phyloP scores from a whole-genome alignment of 345 rosid species.

The Sisymbrium irio region DNA sequence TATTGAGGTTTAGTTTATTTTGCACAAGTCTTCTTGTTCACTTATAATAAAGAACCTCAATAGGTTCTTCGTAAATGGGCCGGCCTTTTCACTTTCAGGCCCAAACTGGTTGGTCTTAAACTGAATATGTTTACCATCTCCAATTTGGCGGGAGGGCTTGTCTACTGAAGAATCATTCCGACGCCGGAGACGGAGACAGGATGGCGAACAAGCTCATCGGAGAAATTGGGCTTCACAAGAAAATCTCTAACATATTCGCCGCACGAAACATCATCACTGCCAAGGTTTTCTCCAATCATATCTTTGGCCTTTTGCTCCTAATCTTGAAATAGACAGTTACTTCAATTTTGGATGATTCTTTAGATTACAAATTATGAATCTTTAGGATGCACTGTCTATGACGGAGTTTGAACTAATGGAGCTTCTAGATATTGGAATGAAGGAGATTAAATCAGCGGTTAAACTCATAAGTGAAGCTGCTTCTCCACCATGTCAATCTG shows the following conservation, averaged over 20 bases:
- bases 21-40: too few species aligned
- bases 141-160: conserved; percentile 15
- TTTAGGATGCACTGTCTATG: conserved; percentile 65
- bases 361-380: background rate
- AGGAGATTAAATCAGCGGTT: conserved; percentile 53
- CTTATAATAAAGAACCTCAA: too few species aligned
- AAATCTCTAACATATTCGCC: conserved; percentile 58
- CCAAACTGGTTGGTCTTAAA: background rate
- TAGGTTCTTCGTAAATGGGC: background rate
- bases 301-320: background rate
- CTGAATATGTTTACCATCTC: background rate
- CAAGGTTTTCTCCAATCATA: conserved; percentile 41
- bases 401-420: conserved; percentile 81
- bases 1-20: too few species aligned
- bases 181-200: conserved; percentile 8
- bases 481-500: conserved; percentile 67
- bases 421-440: conserved; percentile 55
- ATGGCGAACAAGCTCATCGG: conserved; percentile 72
- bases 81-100: background rate
- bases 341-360: too few species aligned
- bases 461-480: conserved; percentile 52
- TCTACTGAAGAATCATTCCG: background rate
- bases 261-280: conserved; percentile 73
- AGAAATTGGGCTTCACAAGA: conserved; percentile 56
- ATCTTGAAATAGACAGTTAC: background rate